Evolutionary conservation across 2,329 filamentous ascomycete genomes (phyloP).

Genomic region (Ophiostoma sp.): DNA sequence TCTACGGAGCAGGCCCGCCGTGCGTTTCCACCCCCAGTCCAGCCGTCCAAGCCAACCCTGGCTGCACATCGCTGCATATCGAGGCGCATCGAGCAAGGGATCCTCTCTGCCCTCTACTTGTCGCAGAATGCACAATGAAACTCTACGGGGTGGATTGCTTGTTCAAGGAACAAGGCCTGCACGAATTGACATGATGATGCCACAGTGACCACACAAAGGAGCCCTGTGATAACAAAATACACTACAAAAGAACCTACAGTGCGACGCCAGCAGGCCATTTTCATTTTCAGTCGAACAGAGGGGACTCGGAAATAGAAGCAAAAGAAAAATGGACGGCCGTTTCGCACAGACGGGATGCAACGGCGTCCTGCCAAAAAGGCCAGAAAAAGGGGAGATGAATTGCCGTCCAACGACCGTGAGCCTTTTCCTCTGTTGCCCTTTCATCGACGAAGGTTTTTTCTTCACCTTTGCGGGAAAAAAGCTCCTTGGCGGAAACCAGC

Average conservation of each 20-base stretch:
- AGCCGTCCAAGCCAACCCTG: neutral
- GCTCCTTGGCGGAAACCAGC: neutral
- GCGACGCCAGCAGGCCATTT: neutral
- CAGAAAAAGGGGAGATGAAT: neutral
- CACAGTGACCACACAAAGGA: neutral
- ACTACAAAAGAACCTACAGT: neutral
- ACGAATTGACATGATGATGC: neutral
- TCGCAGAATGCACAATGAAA: slow-evolving; percentile 17
- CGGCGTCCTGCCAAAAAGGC: neutral
- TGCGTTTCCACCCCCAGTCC: neutral
- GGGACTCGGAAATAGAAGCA: neutral
- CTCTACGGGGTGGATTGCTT: slow-evolving; percentile 1
- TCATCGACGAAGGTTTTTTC: neutral
- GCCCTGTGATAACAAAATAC: neutral
- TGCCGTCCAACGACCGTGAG: neutral
- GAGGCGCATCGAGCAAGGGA: neutral
- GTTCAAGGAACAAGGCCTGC: neutral
- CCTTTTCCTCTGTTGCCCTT: neutral
- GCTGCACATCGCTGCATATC: slow-evolving; percentile 1
- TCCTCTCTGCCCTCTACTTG: neutral
- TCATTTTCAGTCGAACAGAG: neutral
- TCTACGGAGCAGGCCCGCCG: neutral
- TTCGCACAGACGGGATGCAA: slow-evolving; percentile 19
- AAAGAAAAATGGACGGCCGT: neutral
- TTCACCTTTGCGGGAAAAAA: neutral